Percentiles rank a stretch among this genome's conserved stretches.
Evolutionary conservation across 306 rosid species (phyloP).

Genomic region (Glycine tomentella): DNA sequence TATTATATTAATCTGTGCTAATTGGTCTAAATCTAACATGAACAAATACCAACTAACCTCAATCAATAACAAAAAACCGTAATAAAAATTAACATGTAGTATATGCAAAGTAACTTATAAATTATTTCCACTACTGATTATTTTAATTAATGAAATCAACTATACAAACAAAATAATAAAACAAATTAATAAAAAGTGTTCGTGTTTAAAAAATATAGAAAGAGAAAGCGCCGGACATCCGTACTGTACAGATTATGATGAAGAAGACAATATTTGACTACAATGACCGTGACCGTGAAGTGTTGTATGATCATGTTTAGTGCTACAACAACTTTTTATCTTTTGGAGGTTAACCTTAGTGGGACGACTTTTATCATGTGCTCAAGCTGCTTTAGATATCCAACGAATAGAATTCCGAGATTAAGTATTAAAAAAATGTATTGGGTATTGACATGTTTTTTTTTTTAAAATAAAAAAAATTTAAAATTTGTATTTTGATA

Average conservation of each 20-base stretch:
- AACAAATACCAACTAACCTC: neutral
- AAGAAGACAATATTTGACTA: slow-evolving; percentile 34
- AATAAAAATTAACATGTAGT: neutral
- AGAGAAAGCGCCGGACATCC: slow-evolving; percentile 35
- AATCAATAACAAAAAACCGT: neutral
- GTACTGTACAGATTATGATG: slow-evolving; percentile 31
- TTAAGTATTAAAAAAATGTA: neutral
- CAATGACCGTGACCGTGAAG: slow-evolving; percentile 11
- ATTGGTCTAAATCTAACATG: neutral
- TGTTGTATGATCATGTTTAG: neutral
- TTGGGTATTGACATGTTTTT: neutral
- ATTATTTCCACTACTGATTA: neutral
- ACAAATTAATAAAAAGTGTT: neutral
- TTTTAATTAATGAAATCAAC: neutral
- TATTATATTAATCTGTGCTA: neutral
- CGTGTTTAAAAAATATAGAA: neutral
- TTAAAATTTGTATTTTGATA: neutral
- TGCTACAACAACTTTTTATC: neutral
- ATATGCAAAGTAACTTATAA: neutral
- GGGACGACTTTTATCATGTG: slow-evolving; percentile 12
- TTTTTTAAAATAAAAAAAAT: neutral
- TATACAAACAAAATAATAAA: neutral
- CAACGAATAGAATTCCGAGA: neutral
- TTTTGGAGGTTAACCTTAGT: neutral
- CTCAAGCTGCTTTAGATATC: neutral